Base-by-base conservation (phyloP, 2,329 filamentous ascomycete species). In the Colletotrichum sojae region DNA sequence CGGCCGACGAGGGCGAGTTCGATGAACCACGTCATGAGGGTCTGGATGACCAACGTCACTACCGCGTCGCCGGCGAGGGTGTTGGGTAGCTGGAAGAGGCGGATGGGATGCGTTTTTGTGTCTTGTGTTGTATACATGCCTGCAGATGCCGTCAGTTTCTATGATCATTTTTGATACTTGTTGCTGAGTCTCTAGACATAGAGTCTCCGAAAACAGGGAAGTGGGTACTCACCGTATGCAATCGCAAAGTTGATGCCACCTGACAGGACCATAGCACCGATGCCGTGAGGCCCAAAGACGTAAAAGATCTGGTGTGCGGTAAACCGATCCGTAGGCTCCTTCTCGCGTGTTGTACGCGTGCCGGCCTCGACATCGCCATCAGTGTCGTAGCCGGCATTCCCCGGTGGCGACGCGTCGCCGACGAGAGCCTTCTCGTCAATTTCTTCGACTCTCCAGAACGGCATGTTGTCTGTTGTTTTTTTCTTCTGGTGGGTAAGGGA, bases 191-290 rank as follows among this genome's bases (percentile, higher is more conserved):
- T 31, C 3, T 12, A 13, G 27, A 49, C 16, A 2, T 20, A 20
- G 8, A 8, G n/a, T 49, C 18, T 13, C n/a, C 6, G n/a, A 22
- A 2, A 22, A 12, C 13, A 12, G 3, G n/a, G 18, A 36, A 36
- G 57, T 55, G 20, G 5, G 16, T 5, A 74, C 77, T 66, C 73
- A 86, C 85, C 82, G 70, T 86, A 87, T 16, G 84, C 85, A 66
- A 87, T 80, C 52, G 80, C 83, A 74, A 87, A 86, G 76, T 88
- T 88, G 70, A 88, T 83, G 22, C 78, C 84, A 0, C 82, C 86
- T 0, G 84, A 85, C 2, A 88, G 52, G n/a, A 83, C 56, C 70
- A 82, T 80, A 10, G 83, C 83, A 15, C 82, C 82, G 40, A 88
- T 27, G 4, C 84, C 85, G 65, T 86, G 82, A 3, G 85, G 72